Percentiles rank a stretch among this genome's conserved stretches.
phyloP scores from a whole-genome alignment of 305 asterid species.

The Solanum hybrid region DNA sequence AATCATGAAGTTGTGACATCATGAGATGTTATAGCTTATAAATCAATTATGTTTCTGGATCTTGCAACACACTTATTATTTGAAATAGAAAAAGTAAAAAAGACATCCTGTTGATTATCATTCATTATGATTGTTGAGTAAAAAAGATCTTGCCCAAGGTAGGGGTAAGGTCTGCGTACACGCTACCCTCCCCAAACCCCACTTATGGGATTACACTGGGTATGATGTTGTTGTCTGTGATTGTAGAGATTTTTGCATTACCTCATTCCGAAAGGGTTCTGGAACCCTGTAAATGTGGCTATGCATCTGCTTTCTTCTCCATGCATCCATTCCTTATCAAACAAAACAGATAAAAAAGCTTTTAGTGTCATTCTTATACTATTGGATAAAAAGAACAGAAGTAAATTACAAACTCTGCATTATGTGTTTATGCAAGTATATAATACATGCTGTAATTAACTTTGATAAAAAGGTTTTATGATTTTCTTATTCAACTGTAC shows the following conservation, averaged over 20 bases:
- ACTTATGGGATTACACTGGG: neutral
- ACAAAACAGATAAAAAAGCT: neutral
- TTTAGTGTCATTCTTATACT: neutral
- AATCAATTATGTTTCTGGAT: neutral
- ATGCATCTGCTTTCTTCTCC: conserved; percentile 78
- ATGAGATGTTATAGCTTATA: neutral
- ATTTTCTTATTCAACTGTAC: neutral
- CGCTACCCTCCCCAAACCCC: neutral
- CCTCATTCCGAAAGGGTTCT: conserved; percentile 74
- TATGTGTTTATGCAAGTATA: neutral
- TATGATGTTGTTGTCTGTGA: neutral
- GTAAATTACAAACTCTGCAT: neutral
- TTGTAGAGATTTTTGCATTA: conserved; percentile 8
- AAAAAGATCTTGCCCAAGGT: neutral
- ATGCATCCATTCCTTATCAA: conserved; percentile 60
- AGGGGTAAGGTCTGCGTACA: neutral
- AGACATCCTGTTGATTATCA: neutral
- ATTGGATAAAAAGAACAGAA: neutral
- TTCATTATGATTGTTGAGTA: neutral
- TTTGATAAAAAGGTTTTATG: neutral
- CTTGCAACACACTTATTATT: neutral
- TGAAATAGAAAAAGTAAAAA: neutral
- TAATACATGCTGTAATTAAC: neutral
- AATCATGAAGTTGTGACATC: too few relatives aligned
- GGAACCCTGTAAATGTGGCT: conserved; percentile 79